These are phyloP conservation scores for Paramecium sonneborni DNA, from an alignment of 73 alveolate species.

Conservation along the genomic window DNA sequence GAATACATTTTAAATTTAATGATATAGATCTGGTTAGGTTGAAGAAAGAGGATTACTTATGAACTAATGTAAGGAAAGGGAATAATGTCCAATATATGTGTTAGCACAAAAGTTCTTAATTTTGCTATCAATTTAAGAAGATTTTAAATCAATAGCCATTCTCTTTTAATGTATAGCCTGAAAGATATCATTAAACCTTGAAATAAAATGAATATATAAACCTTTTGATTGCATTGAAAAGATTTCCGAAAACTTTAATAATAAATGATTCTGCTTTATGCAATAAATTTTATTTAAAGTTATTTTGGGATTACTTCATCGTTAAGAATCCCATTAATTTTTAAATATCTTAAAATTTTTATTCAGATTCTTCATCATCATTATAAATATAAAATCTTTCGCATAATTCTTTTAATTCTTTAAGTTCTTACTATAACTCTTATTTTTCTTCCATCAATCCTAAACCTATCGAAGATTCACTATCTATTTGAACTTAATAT, in stretches of 20 bases:
- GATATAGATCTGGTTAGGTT: not conserved
- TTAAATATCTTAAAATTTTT: not conserved
- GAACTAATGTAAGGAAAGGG: not conserved
- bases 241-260: not conserved
- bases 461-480: not conserved
- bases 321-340: not conserved
- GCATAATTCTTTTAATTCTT: not conserved
- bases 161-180: not conserved
- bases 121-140: slow-evolving; percentile 1
- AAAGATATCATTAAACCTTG: not conserved
- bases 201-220: not conserved
- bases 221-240: not conserved
- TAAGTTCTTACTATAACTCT: not conserved
- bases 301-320: not conserved
- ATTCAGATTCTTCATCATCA: not conserved
- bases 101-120: slow-evolving; percentile 1
- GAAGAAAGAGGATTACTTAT: not conserved
- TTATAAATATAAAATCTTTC: not conserved
- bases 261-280: not conserved
- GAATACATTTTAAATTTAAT: not conserved
- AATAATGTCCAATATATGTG: not conserved
- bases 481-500: not conserved
- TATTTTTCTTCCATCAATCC: slow-evolving; percentile 6
- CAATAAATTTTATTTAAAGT: not conserved
- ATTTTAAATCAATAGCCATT: slow-evolving; percentile 4